Evolutionary conservation across 768 basidiomycete species (phyloP).

Genomic region (Russula sp.): DNA sequence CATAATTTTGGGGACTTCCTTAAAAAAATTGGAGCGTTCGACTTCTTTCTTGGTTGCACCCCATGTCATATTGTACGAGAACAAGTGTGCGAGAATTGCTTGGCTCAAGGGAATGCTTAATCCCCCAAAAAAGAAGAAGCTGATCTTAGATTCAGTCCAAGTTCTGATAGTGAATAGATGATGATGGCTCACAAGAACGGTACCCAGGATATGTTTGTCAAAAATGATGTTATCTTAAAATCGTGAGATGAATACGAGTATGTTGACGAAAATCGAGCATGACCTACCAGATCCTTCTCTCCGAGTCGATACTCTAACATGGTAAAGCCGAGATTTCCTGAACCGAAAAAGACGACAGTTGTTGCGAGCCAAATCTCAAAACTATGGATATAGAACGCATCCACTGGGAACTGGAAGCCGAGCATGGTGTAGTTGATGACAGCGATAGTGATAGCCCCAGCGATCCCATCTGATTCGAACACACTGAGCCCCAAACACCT

Average conservation of each 20-base stretch:
- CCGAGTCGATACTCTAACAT: conserved; percentile 71
- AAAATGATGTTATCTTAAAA: conserved; percentile 32
- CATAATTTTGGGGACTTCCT: conserved; percentile 81
- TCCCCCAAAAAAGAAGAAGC: conserved; percentile 79
- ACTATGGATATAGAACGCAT: conserved; percentile 73
- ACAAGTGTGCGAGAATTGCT: conserved; percentile 64
- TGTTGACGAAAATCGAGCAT: not conserved
- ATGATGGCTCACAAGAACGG: conserved; percentile 42
- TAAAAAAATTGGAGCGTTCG: conserved; percentile 86
- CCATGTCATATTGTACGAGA: conserved; percentile 79
- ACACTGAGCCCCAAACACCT: not conserved
- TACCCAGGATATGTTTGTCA: conserved; percentile 40
- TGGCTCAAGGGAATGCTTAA: conserved; percentile 66
- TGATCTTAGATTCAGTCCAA: conserved; percentile 32
- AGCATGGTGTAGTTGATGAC: conserved; percentile 73
- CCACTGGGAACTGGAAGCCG: conserved; percentile 68
- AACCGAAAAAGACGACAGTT: conserved; percentile 72
- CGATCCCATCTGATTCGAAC: conserved; percentile 48
- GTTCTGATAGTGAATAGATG: not conserved
- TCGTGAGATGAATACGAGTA: not conserved
- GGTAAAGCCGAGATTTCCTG: conserved; percentile 68
- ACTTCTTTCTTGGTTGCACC: conserved; percentile 81
- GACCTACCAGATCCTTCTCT: conserved; percentile 35
- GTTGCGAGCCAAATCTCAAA: conserved; percentile 82
- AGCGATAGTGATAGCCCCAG: conserved; percentile 61